Percentiles rank a stretch among this genome's conserved stretches.
These are phyloP conservation scores for Quercus ilex DNA, from an alignment of 306 rosid species.

Conservation along the genomic window DNA sequence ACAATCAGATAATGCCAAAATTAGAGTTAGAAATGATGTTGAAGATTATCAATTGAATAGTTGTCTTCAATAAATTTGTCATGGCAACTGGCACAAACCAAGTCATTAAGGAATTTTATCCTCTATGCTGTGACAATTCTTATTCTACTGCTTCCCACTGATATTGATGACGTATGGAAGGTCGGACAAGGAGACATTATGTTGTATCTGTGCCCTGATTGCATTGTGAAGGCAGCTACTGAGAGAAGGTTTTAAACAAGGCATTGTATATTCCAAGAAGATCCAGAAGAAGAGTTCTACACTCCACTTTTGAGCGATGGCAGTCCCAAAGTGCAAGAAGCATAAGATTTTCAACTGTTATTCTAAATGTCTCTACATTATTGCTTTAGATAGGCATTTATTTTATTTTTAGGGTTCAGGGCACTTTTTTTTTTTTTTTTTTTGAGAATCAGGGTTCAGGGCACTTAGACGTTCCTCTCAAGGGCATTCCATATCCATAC, in stretches of 20 bases:
- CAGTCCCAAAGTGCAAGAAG: background rate
- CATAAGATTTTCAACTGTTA: background rate
- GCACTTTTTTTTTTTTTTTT: background rate
- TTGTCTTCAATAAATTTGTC: background rate
- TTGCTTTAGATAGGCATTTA: background rate
- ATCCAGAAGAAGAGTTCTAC: background rate
- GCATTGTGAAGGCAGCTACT: background rate
- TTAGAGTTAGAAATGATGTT: background rate
- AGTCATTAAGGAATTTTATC: background rate
- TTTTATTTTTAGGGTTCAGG: background rate
- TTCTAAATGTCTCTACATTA: background rate
- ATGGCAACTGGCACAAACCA: background rate
- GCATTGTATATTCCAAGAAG: background rate
- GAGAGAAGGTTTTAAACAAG: background rate
- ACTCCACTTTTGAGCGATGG: background rate
- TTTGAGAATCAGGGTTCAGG: background rate
- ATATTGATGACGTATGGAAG: background rate
- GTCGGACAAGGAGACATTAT: background rate
- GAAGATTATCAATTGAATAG: background rate
- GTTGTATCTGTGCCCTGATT: background rate
- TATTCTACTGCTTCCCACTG: background rate
- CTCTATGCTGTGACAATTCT: background rate
- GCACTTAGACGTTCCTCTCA: background rate
- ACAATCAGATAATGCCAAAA: background rate
- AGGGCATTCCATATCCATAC: background rate